phyloP scores from a whole-genome alignment of 2,329 filamentous ascomycete species.

The Graphilbum sp. region DNA sequence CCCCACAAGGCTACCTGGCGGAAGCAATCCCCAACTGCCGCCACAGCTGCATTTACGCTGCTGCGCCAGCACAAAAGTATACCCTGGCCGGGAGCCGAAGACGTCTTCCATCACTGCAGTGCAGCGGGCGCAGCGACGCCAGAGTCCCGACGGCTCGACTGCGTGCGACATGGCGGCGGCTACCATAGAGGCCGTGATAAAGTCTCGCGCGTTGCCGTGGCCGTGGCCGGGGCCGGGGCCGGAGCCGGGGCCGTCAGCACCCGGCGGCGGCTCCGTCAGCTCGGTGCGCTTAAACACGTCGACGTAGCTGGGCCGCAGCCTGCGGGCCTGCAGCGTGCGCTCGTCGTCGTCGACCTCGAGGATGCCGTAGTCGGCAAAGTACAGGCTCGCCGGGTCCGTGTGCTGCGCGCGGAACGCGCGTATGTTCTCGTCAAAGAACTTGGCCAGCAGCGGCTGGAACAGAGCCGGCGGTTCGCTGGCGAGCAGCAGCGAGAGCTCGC shows the following conservation, averaged over 20 bases:
- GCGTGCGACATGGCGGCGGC: slow-evolving; percentile 9
- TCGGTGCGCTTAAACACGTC: slow-evolving; percentile 44
- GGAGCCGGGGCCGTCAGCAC: neutral
- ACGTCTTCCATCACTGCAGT: slow-evolving; percentile 50
- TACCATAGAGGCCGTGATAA: slow-evolving; percentile 24
- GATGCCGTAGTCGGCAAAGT: slow-evolving; percentile 55
- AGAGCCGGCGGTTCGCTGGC: slow-evolving; percentile 25
- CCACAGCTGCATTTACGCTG: slow-evolving; percentile 39
- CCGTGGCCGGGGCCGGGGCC: neutral
- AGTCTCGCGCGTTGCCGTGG: neutral
- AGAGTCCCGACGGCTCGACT: slow-evolving; percentile 11
- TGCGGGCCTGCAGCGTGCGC: slow-evolving; percentile 25
- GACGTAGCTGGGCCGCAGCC: slow-evolving; percentile 23
- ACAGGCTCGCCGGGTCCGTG: slow-evolving; percentile 52
- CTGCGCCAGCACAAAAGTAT: slow-evolving; percentile 36
- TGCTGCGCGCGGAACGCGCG: slow-evolving; percentile 37
- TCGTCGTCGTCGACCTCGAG: slow-evolving; percentile 48
- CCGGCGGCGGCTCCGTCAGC: slow-evolving; percentile 16
- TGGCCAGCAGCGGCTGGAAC: slow-evolving; percentile 42
- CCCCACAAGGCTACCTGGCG: no score
- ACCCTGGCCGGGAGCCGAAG: slow-evolving; percentile 27
- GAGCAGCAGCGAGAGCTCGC: slow-evolving; percentile 37
- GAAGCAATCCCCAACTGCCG: slow-evolving; percentile 33
- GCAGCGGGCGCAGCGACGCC: slow-evolving; percentile 41
- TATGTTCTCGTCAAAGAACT: slow-evolving; percentile 44